A percentile compares a stretch with the other conserved stretches of the same genome.
These are phyloP conservation scores for Diaporthe caulivora DNA, from an alignment of 2,329 filamentous ascomycete genomes.

Conservation along the genomic window DNA sequence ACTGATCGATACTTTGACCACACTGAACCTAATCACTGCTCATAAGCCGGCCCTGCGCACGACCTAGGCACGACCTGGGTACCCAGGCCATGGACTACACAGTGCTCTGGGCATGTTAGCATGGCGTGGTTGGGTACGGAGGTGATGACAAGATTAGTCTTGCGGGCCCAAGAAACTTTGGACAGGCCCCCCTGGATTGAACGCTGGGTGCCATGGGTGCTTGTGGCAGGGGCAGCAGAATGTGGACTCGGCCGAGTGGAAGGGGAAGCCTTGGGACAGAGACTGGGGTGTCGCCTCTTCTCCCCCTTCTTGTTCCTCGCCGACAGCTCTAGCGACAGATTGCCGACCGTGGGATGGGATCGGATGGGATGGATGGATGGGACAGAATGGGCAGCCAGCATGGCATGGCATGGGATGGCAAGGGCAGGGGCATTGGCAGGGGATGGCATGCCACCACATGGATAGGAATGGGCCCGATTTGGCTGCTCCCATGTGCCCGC, in stretches of 20 bases:
- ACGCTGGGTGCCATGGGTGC: neutral
- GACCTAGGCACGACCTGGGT: too few species aligned
- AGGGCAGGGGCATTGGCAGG: neutral
- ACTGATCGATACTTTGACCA: neutral
- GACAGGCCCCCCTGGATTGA: neutral
- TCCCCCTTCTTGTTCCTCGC: neutral
- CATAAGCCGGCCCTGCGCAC: neutral
- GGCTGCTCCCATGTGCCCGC: slow-evolving; percentile 9
- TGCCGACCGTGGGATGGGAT: slow-evolving; percentile 24
- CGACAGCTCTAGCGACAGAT: slow-evolving; percentile 16
- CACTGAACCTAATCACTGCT: neutral
- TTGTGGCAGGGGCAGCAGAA: slow-evolving; percentile 13
- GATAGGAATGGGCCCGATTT: neutral
- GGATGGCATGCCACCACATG: neutral
- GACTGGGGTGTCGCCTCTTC: neutral
- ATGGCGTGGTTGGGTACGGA: neutral
- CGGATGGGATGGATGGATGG: neutral
- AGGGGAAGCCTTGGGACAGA: neutral
- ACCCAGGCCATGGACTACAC: neutral
- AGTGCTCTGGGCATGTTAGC: neutral
- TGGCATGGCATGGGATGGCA: neutral
- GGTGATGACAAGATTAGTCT: neutral
- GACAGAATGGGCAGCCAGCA: neutral
- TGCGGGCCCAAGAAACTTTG: neutral
- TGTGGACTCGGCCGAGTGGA: slow-evolving; percentile 17